These are phyloP conservation scores for Colletotrichum shisoi DNA, from an alignment of 2,329 filamentous ascomycete genomes.

Conservation along the genomic window DNA sequence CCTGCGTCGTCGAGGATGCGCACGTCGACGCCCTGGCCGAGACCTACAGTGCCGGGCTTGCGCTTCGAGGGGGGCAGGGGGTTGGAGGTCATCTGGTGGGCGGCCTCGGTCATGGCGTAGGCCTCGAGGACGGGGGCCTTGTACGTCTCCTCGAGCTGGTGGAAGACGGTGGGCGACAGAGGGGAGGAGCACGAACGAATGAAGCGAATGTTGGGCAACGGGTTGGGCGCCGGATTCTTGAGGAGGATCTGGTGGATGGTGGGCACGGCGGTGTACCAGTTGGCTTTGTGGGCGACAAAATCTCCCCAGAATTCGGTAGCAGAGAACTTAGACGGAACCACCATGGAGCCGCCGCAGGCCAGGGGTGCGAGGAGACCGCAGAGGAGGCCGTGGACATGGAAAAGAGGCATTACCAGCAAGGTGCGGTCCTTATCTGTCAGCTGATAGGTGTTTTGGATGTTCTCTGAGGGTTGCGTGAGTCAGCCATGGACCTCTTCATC, in stretches of 20 bases:
- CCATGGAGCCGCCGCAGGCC: conserved; percentile 76
- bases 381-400: conserved; percentile 88
- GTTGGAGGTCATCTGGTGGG: conserved; percentile 85
- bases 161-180: conserved; percentile 80
- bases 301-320: conserved; percentile 83
- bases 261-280: conserved; percentile 93
- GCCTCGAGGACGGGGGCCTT: conserved; percentile 85
- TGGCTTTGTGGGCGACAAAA: conserved; percentile 76
- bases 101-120: conserved; percentile 91
- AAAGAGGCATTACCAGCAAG: conserved; percentile 88
- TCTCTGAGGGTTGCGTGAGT: conserved; percentile 56
- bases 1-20: conserved; percentile 77
- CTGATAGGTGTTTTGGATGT: conserved; percentile 80
- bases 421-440: conserved; percentile 76
- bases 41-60: conserved; percentile 81
- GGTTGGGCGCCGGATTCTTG: conserved; percentile 72
- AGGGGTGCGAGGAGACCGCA: conserved; percentile 83
- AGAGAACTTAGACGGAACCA: conserved; percentile 82
- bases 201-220: conserved; percentile 78
- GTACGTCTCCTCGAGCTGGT: conserved; percentile 78
- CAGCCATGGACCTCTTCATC: neutral
- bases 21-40: conserved; percentile 84
- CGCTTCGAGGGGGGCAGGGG: conserved; percentile 74
- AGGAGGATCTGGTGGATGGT: conserved; percentile 91
- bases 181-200: conserved; percentile 88